These are phyloP conservation scores for Rhodocollybia butyracea DNA, from an alignment of 768 basidiomycete genomes.

Conservation along the genomic window DNA sequence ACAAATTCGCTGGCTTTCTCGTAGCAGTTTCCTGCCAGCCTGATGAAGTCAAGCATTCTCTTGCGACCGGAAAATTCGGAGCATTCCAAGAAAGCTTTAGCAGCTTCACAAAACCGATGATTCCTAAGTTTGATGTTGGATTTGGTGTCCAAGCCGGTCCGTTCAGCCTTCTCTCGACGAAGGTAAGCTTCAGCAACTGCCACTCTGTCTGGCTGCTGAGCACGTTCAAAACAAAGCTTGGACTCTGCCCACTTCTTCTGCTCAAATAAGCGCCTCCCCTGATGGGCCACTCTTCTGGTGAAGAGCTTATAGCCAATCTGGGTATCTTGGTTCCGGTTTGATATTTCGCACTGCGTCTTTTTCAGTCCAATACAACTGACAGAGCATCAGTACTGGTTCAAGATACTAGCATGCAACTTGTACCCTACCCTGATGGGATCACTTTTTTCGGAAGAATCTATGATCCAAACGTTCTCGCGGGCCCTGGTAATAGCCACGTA, in stretches of 20 bases:
- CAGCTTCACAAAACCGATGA: constrained; percentile 36
- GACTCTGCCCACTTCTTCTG: constrained; percentile 32
- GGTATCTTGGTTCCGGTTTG: constrained; percentile 37
- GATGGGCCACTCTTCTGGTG: constrained; percentile 41
- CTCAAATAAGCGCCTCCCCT: constrained; percentile 36
- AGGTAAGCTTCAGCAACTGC: constrained; percentile 41
- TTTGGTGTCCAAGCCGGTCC: constrained; percentile 20
- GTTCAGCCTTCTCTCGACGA: constrained; percentile 38
- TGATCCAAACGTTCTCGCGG: constrained; percentile 67
- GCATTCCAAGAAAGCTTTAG: constrained; percentile 45
- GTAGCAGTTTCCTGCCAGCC: constrained; percentile 47
- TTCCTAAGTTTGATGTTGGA: constrained; percentile 15
- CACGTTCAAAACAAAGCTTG: constrained; percentile 43
- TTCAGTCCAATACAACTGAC: constrained; percentile 40
- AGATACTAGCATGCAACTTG: too few species aligned
- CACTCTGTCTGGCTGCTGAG: constrained; percentile 29
- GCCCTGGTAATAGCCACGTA: constrained; percentile 74
- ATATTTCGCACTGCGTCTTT: constrained; percentile 34
- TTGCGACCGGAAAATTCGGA: constrained; percentile 28
- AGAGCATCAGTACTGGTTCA: not conserved
- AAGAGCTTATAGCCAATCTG: constrained; percentile 39
- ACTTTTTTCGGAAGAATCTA: constrained; percentile 54
- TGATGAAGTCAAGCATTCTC: constrained; percentile 34
- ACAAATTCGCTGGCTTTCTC: constrained; percentile 33
- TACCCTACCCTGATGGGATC: constrained; percentile 54